A percentile compares a stretch with the other conserved stretches of the same genome.
Conservation (phyloP, 257 asterid species). For the Capsicum pubescens region DNA sequence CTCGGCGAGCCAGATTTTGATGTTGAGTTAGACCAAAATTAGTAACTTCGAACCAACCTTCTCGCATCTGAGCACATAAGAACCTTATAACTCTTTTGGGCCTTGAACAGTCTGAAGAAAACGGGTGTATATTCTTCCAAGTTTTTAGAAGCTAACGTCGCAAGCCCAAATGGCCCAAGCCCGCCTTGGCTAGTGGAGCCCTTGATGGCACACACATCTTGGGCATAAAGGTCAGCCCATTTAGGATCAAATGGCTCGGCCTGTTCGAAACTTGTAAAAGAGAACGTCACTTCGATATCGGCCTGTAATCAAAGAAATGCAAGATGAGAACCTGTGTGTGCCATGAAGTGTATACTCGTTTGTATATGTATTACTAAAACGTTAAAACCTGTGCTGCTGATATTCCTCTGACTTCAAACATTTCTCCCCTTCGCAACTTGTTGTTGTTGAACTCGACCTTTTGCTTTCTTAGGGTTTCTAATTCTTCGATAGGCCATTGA, state of each 20-base stretch:
- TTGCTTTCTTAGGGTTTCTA: constrained; percentile 45
- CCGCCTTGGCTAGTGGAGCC: constrained; percentile 63
- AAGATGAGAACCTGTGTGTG: constrained; percentile 3
- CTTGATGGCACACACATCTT: constrained; percentile 52
- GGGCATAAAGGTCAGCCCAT: constrained; percentile 61
- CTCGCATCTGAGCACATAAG: constrained; percentile 76
- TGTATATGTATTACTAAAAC: too few species aligned
- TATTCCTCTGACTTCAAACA: constrained; percentile 45
- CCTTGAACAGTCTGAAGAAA: constrained; percentile 66
- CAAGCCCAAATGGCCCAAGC: constrained; percentile 77
- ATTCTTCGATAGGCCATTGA: constrained; percentile 59
- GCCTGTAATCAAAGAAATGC: constrained; percentile 34
- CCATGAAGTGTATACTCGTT: too few species aligned
- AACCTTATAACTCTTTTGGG: constrained; percentile 43
- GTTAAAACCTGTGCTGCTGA: constrained; percentile 47
- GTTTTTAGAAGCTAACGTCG: constrained; percentile 63
- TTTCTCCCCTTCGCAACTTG: constrained; percentile 38
- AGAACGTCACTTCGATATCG: constrained; percentile 68
- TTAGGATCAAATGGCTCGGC: constrained; percentile 65
- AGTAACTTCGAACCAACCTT: constrained; percentile 42
- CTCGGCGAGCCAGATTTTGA: background rate
- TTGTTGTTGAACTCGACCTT: constrained; percentile 34
- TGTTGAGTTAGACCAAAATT: too few species aligned
- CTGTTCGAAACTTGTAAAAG: constrained; percentile 56
- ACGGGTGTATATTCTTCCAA: constrained; percentile 71